Conservation (phyloP, 139 green algal genomes). For the Ettlia oleoabundans region DNA sequence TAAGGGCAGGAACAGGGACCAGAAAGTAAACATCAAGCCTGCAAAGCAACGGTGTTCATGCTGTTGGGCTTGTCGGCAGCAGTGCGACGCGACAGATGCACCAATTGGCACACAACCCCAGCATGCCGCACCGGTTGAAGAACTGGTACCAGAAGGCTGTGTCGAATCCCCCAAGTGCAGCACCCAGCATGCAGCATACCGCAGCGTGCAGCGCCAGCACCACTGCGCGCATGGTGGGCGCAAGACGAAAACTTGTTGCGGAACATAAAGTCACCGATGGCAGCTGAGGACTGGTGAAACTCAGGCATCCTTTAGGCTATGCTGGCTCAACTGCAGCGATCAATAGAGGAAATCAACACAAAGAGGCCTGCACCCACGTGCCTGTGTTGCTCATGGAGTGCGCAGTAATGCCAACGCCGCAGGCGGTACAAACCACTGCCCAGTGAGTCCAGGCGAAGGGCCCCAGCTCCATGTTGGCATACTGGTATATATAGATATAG, state of each 20-base stretch:
- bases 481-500: constrained; percentile 36
- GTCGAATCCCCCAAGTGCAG: constrained; percentile 28
- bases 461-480: constrained; percentile 6
- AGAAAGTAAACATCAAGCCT: too few species aligned
- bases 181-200: constrained; percentile 13
- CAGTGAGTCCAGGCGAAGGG: constrained; percentile 41
- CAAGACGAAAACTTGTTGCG: neutral
- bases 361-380: neutral
- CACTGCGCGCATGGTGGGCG: neutral
- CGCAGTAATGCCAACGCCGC: neutral
- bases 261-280: too few species aligned
- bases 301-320: too few species aligned
- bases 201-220: constrained; percentile 24
- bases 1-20: too few species aligned
- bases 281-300: too few species aligned
- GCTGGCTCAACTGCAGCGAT: too few species aligned
- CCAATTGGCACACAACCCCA: too few species aligned
- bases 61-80: too few species aligned
- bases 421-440: constrained; percentile 15
- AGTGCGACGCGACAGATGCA: too few species aligned
- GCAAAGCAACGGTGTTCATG: too few species aligned
- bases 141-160: constrained; percentile 30
- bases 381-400: neutral
- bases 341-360: too few species aligned
- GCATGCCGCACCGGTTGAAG: too few species aligned